These are phyloP conservation scores for Nigrospora oryzae DNA, from an alignment of 2,329 filamentous ascomycete species.

Conservation along the genomic window DNA sequence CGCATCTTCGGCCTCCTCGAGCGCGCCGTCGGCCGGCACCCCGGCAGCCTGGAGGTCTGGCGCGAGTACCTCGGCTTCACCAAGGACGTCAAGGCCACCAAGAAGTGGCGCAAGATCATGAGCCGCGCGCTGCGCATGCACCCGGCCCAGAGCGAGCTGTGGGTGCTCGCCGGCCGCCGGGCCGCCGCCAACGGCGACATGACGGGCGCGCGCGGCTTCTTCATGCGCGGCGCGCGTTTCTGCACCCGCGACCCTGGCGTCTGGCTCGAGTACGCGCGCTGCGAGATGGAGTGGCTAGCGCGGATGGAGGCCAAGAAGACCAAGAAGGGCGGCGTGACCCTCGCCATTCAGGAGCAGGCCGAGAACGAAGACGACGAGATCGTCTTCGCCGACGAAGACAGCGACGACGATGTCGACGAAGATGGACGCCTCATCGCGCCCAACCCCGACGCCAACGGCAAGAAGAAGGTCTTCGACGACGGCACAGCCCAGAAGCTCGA, in stretches of 20 bases:
- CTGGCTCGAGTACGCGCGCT: slow-evolving; percentile 84
- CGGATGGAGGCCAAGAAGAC: slow-evolving; percentile 67
- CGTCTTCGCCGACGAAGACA: slow-evolving; percentile 32
- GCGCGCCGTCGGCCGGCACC: slow-evolving; percentile 75
- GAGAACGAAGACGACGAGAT: slow-evolving; percentile 38
- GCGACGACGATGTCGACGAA: slow-evolving; percentile 31
- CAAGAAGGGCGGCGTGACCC: slow-evolving; percentile 31
- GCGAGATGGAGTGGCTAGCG: slow-evolving; percentile 87
- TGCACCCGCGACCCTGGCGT: slow-evolving; percentile 66
- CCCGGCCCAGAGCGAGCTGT: slow-evolving; percentile 73
- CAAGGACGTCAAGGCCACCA: slow-evolving; percentile 55
- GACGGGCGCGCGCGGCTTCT: slow-evolving; percentile 73
- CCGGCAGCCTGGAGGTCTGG: slow-evolving; percentile 76
- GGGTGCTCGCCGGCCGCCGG: slow-evolving; percentile 75
- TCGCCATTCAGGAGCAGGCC: slow-evolving; percentile 46
- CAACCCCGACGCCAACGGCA: slow-evolving; percentile 29
- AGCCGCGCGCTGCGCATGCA: slow-evolving; percentile 73
- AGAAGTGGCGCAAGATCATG: slow-evolving; percentile 56
- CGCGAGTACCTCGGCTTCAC: slow-evolving; percentile 83
- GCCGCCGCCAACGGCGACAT: slow-evolving; percentile 80
- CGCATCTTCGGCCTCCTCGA: slow-evolving; percentile 87
- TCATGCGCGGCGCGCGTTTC: slow-evolving; percentile 83
- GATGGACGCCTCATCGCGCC: slow-evolving; percentile 32
- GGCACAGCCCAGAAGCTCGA: slow-evolving; percentile 45
- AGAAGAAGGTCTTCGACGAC: slow-evolving; percentile 36